These are phyloP conservation scores for Aspergillus bombycis DNA, from an alignment of 2,329 filamentous ascomycete species.

Conservation along the genomic window DNA sequence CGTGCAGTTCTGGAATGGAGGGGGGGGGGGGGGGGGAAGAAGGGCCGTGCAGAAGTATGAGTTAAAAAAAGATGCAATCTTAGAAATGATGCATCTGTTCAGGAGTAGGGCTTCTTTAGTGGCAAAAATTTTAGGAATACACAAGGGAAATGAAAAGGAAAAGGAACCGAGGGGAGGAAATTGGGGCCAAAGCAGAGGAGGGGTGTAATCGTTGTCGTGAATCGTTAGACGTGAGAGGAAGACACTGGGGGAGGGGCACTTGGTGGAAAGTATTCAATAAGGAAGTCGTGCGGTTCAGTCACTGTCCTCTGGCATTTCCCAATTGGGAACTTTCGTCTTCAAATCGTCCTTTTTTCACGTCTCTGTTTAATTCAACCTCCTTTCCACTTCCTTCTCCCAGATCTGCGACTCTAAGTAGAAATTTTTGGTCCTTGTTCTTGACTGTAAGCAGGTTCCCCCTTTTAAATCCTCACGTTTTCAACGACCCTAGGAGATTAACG, in stretches of 20 bases:
- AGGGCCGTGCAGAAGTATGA: conserved; percentile 1
- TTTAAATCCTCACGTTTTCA: not conserved
- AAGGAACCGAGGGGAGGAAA: not conserved
- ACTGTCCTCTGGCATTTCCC: conserved; percentile 19
- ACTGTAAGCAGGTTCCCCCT: not conserved
- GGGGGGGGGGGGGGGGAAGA: conserved; percentile 10
- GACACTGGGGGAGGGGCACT: conserved; percentile 10
- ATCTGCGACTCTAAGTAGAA: not conserved
- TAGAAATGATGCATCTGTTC: conserved; percentile 22
- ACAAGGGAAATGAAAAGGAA: not conserved
- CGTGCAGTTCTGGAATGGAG: conserved; percentile 13
- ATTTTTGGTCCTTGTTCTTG: conserved; percentile 3
- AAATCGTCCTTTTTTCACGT: conserved; percentile 4
- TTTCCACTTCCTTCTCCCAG: not conserved
- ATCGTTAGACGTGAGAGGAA: conserved; percentile 4
- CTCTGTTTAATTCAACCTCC: conserved; percentile 1
- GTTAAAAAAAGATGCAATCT: conserved; percentile 7
- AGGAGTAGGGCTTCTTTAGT: not conserved
- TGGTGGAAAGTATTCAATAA: conserved; percentile 1
- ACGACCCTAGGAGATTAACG: conserved; percentile 7
- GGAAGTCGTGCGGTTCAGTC: conserved; percentile 8
- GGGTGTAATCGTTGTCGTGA: conserved; percentile 8
- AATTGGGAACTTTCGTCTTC: conserved; percentile 15
- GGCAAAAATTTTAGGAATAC: conserved; percentile 8
- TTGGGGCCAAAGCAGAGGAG: conserved; percentile 7